phyloP scores from a whole-genome alignment of 2,329 filamentous ascomycete species.

The Phialophora chinensis region DNA sequence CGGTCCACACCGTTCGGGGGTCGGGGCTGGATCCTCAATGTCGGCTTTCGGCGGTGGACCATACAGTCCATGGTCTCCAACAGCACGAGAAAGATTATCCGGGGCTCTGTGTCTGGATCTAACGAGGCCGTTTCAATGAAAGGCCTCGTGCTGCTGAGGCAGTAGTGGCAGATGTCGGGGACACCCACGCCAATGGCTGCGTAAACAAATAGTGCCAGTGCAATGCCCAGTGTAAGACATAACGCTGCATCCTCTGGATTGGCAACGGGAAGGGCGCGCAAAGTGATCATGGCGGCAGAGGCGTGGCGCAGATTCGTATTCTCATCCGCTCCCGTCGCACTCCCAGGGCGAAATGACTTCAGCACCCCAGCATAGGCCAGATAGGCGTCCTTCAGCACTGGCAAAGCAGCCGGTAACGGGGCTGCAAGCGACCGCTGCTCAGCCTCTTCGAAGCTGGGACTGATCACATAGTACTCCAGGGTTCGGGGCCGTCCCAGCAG shows the following conservation, averaged over 20 bases:
- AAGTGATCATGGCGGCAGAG: constrained; percentile 21
- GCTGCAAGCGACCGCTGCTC: constrained; percentile 21
- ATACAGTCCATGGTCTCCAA: constrained; percentile 25
- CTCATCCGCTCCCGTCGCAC: constrained; percentile 2
- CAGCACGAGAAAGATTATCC: constrained; percentile 21
- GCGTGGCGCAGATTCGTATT: constrained; percentile 19
- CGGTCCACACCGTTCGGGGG: constrained; percentile 14
- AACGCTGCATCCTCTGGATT: constrained; percentile 22
- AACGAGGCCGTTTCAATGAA: constrained; percentile 15
- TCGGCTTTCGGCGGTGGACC: constrained; percentile 24
- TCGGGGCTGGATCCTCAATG: constrained; percentile 12
- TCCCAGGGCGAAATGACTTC: constrained; percentile 4
- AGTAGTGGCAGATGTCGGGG: constrained; percentile 26
- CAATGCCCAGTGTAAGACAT: constrained; percentile 23
- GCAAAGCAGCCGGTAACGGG: constrained; percentile 21
- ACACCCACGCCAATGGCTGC: constrained; percentile 20
- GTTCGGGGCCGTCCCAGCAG: constrained; percentile 20
- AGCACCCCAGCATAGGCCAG: constrained; percentile 23
- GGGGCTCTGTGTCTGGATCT: constrained; percentile 11
- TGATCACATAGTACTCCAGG: constrained; percentile 19
- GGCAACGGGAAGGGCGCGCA: constrained; percentile 20
- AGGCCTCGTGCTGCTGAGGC: constrained; percentile 20
- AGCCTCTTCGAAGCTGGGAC: constrained; percentile 26
- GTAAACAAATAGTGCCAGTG: constrained; percentile 21
- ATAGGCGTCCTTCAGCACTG: constrained; percentile 28